Evolutionary conservation across 371 early-diverging fungal species (phyloP), one percentile per base, ranked within the genome.

Genomic region (Saksenaea oblongispora): DNA sequence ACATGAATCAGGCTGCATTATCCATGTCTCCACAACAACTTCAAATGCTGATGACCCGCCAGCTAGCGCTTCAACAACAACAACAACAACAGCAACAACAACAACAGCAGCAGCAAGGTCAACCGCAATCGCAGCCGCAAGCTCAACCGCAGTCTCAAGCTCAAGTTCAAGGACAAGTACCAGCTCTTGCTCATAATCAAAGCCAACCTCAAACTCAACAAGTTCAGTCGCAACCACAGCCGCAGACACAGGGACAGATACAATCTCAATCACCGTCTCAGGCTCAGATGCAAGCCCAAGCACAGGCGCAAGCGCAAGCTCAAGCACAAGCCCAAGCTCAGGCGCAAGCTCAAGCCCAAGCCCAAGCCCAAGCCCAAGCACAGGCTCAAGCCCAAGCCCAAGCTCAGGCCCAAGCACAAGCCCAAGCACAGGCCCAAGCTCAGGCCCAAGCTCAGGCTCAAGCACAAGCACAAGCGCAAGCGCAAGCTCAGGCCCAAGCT

Each of bases 11-110:
- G 17, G 57, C 56, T 22, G 71, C 59, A 3, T n/a, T 69, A 11
- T 63, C 54, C 22, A 51, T 78, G 24, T 68, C 73, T 15, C 72
- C 70, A 11, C 72, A 74, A 39, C 79, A 79, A 37, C 58, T 74
- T 42, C 77, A 77, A 65, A 65, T 64, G 28, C 65, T 66, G 26
- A 37, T 77, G 27, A 61, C 66, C 26, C 73, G 67, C 27, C 78
- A 77, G 42, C 34, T 72, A 24, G 66, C 71, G 28, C 58, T 70
- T 24, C 73, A 75, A 15, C 71, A 78, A 15, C 75, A 72, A 34
- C 63, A 66, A 47, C 73, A 70, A 35, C 68, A 69, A 54, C 55
- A 54, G 26, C 64, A 53, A 37, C 74, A 69, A 24, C 65, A 60
- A 24, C 69, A 63, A 35, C 59, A 66, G 31, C 65, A 61, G 28